Percentiles rank a stretch among this genome's conserved stretches.
phyloP scores from a whole-genome alignment of 1,284 basidiomycete species.

The Ganoderma leucocontextum region DNA sequence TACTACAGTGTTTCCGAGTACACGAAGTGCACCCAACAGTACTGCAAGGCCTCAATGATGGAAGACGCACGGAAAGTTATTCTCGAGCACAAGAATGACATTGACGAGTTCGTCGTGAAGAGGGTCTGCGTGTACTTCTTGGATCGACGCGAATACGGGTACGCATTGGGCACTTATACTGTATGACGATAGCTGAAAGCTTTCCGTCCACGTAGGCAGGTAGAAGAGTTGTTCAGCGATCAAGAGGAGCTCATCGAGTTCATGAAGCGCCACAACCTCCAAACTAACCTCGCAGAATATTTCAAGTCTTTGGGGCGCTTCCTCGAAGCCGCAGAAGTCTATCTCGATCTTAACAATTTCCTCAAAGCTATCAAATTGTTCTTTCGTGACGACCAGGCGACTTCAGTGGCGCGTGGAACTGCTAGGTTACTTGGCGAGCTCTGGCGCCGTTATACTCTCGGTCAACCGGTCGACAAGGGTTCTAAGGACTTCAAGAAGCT shows the following conservation, averaged over 20 bases:
- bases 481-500: neutral
- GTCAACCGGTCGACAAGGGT: neutral
- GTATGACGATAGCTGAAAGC: neutral
- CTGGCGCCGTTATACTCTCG: constrained; percentile 22
- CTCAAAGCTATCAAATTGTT: constrained; percentile 57
- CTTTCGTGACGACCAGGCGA: constrained; percentile 42
- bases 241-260: constrained; percentile 56
- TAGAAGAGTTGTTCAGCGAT: constrained; percentile 52
- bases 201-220: neutral
- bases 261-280: constrained; percentile 59
- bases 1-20: constrained; percentile 54
- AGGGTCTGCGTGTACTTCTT: neutral
- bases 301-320: constrained; percentile 52
- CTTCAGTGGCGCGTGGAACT: constrained; percentile 22
- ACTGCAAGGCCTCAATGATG: neutral
- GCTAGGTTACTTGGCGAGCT: constrained; percentile 30
- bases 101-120: neutral
- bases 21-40: constrained; percentile 48
- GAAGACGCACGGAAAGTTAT: neutral
- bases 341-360: constrained; percentile 54
- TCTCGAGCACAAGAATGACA: neutral
- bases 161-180: neutral
- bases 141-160: neutral
- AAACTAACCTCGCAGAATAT: constrained; percentile 53
- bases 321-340: constrained; percentile 62